A percentile compares a stretch with the other conserved stretches of the same genome.
Evolutionary conservation across 768 basidiomycete species (phyloP).

Genomic region (Boletus sp.): DNA sequence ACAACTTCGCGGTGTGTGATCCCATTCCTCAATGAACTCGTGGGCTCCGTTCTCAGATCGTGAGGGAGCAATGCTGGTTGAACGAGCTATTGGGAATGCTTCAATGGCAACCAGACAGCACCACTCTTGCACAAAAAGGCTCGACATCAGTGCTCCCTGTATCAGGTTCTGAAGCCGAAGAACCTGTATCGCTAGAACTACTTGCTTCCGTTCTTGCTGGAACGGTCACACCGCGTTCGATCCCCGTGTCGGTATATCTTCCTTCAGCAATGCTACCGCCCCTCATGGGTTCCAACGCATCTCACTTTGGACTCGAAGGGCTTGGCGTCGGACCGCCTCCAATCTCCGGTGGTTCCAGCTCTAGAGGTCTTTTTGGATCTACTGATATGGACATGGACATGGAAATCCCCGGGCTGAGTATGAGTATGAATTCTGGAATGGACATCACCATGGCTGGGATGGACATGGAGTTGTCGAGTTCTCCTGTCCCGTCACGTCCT

Average conservation of each 20-base stretch:
- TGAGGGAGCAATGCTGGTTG: slow-evolving; percentile 81
- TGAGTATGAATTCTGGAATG: slow-evolving; percentile 33
- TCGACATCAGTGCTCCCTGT: not conserved
- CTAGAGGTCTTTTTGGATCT: slow-evolving; percentile 29
- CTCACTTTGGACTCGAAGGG: slow-evolving; percentile 29
- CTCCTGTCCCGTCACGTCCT: slow-evolving; percentile 35
- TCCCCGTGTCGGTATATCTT: slow-evolving; percentile 72
- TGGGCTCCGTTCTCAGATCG: slow-evolving; percentile 33
- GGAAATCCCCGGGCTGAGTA: slow-evolving; percentile 35
- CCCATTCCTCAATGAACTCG: not conserved
- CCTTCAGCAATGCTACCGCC: slow-evolving; percentile 36
- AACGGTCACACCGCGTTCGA: slow-evolving; percentile 33
- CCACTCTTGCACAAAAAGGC: not conserved
- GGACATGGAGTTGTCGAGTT: slow-evolving; percentile 27
- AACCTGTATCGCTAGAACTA: slow-evolving; percentile 48
- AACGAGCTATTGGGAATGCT: slow-evolving; percentile 65
- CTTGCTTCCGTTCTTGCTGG: slow-evolving; percentile 66
- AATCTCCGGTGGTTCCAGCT: slow-evolving; percentile 20
- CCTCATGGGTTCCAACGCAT: slow-evolving; percentile 10
- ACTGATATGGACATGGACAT: slow-evolving; percentile 34
- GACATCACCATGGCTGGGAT: slow-evolving; percentile 32
- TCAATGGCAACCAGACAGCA: slow-evolving; percentile 56
- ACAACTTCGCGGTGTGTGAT: not conserved
- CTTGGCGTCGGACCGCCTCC: slow-evolving; percentile 26
- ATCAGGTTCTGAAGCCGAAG: slow-evolving; percentile 28